Evolutionary conservation across 2,329 filamentous ascomycete genomes (phyloP), one percentile per base, ranked within the genome.

Genomic region (Ustulina deusta): DNA sequence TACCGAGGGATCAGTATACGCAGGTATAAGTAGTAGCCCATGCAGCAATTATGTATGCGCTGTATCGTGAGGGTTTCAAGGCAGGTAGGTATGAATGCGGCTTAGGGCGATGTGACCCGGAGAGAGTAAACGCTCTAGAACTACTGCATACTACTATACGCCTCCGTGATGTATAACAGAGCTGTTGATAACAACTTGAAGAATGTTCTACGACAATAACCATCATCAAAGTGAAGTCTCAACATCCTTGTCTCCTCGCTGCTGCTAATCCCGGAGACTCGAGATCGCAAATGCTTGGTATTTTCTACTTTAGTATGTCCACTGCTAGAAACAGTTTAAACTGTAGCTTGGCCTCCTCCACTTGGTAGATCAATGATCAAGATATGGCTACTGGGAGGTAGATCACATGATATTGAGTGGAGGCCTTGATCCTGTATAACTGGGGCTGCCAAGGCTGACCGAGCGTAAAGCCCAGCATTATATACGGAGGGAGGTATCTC

Each of bases 251-350:
- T 27, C 22, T 15, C 22, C 36, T 56, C n/a, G 32, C 22, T 27
- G 3, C 32, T 36, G 29, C n/a, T n/a, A 55, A 17, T 54, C 17
- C 20, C 20, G 32, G n/a, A 36, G 38, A 59, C 56, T 52, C 25
- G 17, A 63, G 65, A 67, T 67, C 58, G 49, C 15, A 44, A 64
- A 59, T 59, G 60, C 65, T 67, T 64, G 61, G 61, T 63, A 67
- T 66, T n/a, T 56, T 46, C 36, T 48, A 3, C 27, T 11, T 13
- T 15, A 27, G 22, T 10, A 55, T 36, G 40, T 38, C 56, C 29
- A 46, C 55, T 61, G 61, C 15, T 22, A 36, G 54, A 52, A 66
- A 36, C 27, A 17, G 55, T 56, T 32, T 51, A 58, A 32, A n/a
- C 56, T 9, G 3, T 17, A 51, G 54, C 25, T 40, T 64, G 51